Evolutionary conservation across 805 yeast genomes (phyloP), one percentile per base, ranked within the genome.

Genomic region (Lipomyces orientalis): DNA sequence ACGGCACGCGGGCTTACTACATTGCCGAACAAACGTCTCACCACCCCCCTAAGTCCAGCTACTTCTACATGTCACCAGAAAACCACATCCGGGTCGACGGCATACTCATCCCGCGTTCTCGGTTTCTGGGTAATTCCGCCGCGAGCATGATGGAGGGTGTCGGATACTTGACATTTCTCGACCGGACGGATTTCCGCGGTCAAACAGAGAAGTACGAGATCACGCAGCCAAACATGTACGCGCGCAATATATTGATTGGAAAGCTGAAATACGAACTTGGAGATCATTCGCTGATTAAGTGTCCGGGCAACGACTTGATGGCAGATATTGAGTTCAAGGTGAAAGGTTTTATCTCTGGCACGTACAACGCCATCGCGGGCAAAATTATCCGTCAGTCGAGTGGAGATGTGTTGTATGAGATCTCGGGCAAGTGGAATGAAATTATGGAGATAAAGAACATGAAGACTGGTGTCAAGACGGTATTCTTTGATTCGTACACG

Each of bases 1-100:
- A 90, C 61, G 85, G 83, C 37, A 77, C 84, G 4, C 84, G 84
- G 61, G 97, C 97, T 0, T 94, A 85, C 77, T 95, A 94, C 77
- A 79, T 94, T 25, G 84, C 98, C 1, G 99, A 95, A 78, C 99
- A 95, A 78, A 93, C 98, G 0, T 90, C 97, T 39, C 99, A 95
- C 76, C 99, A 95, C 77, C 98, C 99, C n/a, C 99, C 99, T 14
- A 90, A 95, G 77, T 91, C 97, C 0, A 89, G 97, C 0, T 95
- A 94, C 79, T 95, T 93, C 76, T 95, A 91, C 77, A 82, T 89
- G 79, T 85, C 91, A 49, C 99, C 99, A 0, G 90, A 87, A 65
- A 85, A 86, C 66, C 86, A 86, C 72, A 90, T 95, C 66, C 86
- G 95, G 70, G 92, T 89, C 29, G 99, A 95, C 75, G 99, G 99